Evolutionary conservation across 2,329 filamentous ascomycete species (phyloP), one percentile per base, ranked within the genome.

Genomic region (Pyrenophora teres): DNA sequence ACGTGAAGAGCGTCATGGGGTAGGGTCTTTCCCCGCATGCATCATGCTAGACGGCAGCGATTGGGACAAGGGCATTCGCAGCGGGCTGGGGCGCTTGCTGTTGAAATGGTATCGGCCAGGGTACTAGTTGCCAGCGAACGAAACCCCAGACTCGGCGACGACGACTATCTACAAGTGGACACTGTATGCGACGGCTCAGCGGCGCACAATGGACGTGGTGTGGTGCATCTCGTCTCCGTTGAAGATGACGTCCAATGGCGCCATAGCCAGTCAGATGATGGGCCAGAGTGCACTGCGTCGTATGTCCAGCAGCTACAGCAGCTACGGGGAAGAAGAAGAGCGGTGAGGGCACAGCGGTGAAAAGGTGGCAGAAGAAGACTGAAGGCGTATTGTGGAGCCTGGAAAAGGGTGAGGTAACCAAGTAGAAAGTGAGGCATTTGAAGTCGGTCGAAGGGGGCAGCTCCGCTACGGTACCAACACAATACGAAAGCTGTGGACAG

Each of bases 61-160:
- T 21, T 47, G 50, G 52, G 53, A 62, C 50, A 56, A 55, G 57
- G 60, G 63, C 62, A 66, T 50, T 63, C 56, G 37, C 46, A 59
- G 56, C 59, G 65, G 68, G 69, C 57, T 68, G 62, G 40, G 61
- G 70, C 69, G 69, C 63, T 65, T 72, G 45, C 48, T 52, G 49
- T 58, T 42, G 56, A 61, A 49, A 63, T 50, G 58, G 55, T 50
- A 40, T 7, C 16, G 52, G 55, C 56, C 58, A 56, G 57, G 57
- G 53, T 63, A 25, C 12, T 16, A 23, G 13, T 35, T 37, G 27
- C 40, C 54, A 59, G 54, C 58, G 58, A 66, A 64, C 59, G 48
- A 57, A 57, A 59, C 48, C 48, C 54, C 41, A 59, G 54, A 56
- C 46, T 52, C 19, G 37, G 46, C 31, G 27, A 40, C 18, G 33